These are phyloP conservation scores for Prunella vulgaris DNA, from an alignment of 257 asterid species.

Conservation along the genomic window DNA sequence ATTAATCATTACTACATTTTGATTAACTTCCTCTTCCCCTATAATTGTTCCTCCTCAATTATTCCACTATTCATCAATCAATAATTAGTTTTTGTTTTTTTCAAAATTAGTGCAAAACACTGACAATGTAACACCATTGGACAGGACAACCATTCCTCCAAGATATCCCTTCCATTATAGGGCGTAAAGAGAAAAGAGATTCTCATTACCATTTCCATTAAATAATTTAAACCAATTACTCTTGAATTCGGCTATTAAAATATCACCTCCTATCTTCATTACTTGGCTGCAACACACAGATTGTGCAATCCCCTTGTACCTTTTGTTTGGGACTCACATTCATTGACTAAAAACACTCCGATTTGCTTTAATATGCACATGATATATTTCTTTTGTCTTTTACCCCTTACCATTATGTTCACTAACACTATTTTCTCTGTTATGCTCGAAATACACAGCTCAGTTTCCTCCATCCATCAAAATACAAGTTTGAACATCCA, in stretches of 20 bases:
- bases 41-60: no score
- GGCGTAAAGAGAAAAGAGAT: no score
- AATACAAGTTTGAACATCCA: constrained; percentile 83
- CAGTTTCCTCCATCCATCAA: constrained; percentile 81
- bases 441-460: constrained; percentile 46
- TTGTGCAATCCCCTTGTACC: not conserved
- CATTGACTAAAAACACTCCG: not conserved
- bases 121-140: no score
- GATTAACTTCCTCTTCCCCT: no score
- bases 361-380: not conserved
- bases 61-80: no score
- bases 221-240: no score
- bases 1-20: no score
- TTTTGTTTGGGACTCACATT: not conserved
- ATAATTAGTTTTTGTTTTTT: no score
- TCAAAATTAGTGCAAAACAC: no score
- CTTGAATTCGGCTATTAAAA: not conserved
- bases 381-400: not conserved
- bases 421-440: not conserved
- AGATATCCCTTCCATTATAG: no score
- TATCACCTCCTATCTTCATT: not conserved
- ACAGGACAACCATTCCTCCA: no score
- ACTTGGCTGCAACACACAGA: not conserved
- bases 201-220: no score
- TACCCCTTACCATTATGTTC: not conserved